Base-by-base conservation (phyloP, 345 rosid species). In the Gossypium raimondii region DNA sequence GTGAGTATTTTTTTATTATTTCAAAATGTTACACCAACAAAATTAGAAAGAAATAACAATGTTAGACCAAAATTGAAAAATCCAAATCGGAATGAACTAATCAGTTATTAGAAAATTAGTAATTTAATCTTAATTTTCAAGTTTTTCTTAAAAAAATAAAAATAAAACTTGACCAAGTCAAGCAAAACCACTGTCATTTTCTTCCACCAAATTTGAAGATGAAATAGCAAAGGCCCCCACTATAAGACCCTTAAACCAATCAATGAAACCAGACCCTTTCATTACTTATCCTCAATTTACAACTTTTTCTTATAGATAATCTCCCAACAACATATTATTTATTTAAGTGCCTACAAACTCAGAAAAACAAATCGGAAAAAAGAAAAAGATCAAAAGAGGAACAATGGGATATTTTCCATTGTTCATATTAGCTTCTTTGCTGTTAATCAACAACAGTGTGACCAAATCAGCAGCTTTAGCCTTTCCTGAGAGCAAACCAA, bases 181-280 rank as follows among this genome's bases (percentile, higher is more conserved):
- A 56, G 11, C 4, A 12, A 71, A 25, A 17, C 1, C 20, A 1
- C 7, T 38, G 29, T 56, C 38, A 6, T 38, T 55, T 71, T 71
- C 18, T 34, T 18, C 12, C 29, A 55, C 13, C 5, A 18, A 57
- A 57, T 18, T 11, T 24, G 13, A 56, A 38, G 1, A 55, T 3
- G 74, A 29, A 27, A 7, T 6, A 10, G 44, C 24, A 9, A 9
- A 27, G 3, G 4, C 27, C 56, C 45, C 47, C 73, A 52, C 7
- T 29, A 29, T 9, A 70, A 17, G 60, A 2, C 38, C 44, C 24
- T 4, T 3, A 27, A 29, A 5, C 25, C 73, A 70, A 52, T n/a
- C 61, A 71, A 56, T 20, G 74, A 56, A 71, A 71, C 25, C 38
- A 20, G 20, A 43, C 25, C 74, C 50, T 20, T 71, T 56, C 64